Conservation (phyloP, 2,329 filamentous ascomycete species). For the Ophiostoma triangulosporum region DNA sequence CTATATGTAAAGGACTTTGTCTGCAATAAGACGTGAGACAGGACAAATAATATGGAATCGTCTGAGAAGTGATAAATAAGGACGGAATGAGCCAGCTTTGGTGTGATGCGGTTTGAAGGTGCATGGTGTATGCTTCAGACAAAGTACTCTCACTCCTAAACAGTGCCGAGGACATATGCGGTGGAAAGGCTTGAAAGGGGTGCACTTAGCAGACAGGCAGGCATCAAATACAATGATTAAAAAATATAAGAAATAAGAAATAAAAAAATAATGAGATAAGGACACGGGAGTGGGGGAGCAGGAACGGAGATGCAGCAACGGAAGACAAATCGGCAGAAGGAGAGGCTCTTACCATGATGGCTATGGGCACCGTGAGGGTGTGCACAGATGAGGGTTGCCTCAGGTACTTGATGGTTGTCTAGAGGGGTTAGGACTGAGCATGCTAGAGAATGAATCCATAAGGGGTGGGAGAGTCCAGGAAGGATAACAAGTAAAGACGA, state of each 20-base stretch:
- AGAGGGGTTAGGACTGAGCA: background rate
- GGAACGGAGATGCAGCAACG: background rate
- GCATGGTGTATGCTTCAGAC: slow-evolving; percentile 2
- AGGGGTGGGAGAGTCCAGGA: background rate
- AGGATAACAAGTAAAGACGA: background rate
- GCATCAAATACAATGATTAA: background rate
- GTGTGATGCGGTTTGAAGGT: background rate
- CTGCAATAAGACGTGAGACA: background rate
- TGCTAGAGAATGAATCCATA: background rate
- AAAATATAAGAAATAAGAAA: background rate
- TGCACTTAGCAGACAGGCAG: background rate
- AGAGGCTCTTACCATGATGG: slow-evolving; percentile 34
- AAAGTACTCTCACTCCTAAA: background rate
- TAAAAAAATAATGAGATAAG: background rate
- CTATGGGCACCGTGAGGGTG: slow-evolving; percentile 21
- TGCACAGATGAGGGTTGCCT: slow-evolving; percentile 23
- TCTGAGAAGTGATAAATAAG: slow-evolving; percentile 13
- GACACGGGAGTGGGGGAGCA: background rate
- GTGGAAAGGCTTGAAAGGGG: too few species aligned
- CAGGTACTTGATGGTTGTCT: slow-evolving; percentile 10
- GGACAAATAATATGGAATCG: slow-evolving; percentile 1
- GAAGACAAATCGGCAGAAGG: background rate
- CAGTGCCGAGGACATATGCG: background rate
- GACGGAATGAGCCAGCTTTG: slow-evolving; percentile 3
- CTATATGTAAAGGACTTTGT: background rate